These are phyloP conservation scores for Pezicula carpinea DNA, from an alignment of 2,329 filamentous ascomycete species.

Conservation along the genomic window DNA sequence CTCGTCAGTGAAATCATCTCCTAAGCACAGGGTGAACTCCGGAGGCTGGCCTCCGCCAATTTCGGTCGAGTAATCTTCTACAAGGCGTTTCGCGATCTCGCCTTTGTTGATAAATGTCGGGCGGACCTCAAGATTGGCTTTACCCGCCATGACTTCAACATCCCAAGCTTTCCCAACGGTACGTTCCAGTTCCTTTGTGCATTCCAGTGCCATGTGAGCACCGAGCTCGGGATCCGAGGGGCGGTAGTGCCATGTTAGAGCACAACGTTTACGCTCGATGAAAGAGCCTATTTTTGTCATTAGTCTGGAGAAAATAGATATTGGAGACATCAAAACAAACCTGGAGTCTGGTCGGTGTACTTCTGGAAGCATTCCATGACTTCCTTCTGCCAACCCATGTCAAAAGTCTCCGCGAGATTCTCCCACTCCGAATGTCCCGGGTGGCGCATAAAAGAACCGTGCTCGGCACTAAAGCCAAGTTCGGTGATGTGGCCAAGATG, in stretches of 20 bases:
- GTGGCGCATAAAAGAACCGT: constrained; percentile 89
- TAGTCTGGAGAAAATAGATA: constrained; percentile 12
- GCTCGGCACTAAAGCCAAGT: constrained; percentile 92
- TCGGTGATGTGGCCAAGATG: constrained; percentile 88
- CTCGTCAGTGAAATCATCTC: constrained; percentile 97
- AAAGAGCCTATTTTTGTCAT: constrained; percentile 60
- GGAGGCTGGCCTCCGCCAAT: constrained; percentile 49
- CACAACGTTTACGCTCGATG: constrained; percentile 90
- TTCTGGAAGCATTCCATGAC: constrained; percentile 81
- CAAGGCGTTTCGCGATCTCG: constrained; percentile 81
- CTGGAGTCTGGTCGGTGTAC: constrained; percentile 82
- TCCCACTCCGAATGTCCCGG: constrained; percentile 77
- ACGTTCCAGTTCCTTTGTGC: constrained; percentile 73
- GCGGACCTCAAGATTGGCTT: constrained; percentile 95
- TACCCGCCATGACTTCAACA: constrained; percentile 94
- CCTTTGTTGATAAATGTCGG: constrained; percentile 98
- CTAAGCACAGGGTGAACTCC: constrained; percentile 85
- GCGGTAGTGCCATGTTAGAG: constrained; percentile 96
- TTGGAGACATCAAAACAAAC: constrained; percentile 39
- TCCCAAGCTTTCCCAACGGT: constrained; percentile 77
- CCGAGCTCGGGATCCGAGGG: constrained; percentile 84
- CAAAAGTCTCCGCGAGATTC: constrained; percentile 78
- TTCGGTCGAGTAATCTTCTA: constrained; percentile 60
- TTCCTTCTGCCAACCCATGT: constrained; percentile 90
- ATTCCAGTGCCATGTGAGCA: constrained; percentile 72